phyloP scores from a whole-genome alignment of 805 yeast genomes.

The Wickerhamiella qilinensis region DNA sequence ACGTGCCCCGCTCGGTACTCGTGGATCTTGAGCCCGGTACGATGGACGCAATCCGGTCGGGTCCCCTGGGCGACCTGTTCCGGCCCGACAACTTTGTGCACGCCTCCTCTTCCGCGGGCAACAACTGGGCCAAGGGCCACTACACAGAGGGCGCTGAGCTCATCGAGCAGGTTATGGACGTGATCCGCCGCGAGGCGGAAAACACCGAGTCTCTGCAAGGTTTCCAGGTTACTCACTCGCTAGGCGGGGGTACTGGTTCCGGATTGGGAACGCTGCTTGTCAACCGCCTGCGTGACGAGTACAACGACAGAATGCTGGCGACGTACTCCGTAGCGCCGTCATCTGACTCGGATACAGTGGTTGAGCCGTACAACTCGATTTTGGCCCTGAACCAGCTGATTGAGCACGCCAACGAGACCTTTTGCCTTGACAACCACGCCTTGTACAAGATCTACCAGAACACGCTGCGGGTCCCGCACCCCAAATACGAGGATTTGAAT shows the following conservation, averaged over 20 bases:
- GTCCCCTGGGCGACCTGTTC: conserved; percentile 69
- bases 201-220: conserved; percentile 87
- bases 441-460: conserved; percentile 76
- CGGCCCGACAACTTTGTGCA: conserved; percentile 84
- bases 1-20: conserved; percentile 84
- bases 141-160: conserved; percentile 94
- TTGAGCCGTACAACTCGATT: conserved; percentile 89
- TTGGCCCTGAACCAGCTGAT: conserved; percentile 81
- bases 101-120: conserved; percentile 88
- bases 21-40: conserved; percentile 94
- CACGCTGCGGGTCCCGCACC: conserved; percentile 67
- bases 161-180: conserved; percentile 78
- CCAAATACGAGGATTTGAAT: conserved; percentile 66
- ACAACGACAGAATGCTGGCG: conserved; percentile 91
- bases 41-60: conserved; percentile 66
- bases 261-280: conserved; percentile 89
- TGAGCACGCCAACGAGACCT: conserved; percentile 82
- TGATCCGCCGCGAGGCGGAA: conserved; percentile 86
- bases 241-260: conserved; percentile 92
- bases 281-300: conserved; percentile 78
- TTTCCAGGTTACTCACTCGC: conserved; percentile 72
- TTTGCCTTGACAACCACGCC: conserved; percentile 92
- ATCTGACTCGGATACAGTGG: conserved; percentile 82
- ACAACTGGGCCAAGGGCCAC: conserved; percentile 95
- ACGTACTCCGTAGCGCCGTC: conserved; percentile 89